phyloP scores from a whole-genome alignment of 2,329 filamentous ascomycete species.

The Penicillium decumbens region DNA sequence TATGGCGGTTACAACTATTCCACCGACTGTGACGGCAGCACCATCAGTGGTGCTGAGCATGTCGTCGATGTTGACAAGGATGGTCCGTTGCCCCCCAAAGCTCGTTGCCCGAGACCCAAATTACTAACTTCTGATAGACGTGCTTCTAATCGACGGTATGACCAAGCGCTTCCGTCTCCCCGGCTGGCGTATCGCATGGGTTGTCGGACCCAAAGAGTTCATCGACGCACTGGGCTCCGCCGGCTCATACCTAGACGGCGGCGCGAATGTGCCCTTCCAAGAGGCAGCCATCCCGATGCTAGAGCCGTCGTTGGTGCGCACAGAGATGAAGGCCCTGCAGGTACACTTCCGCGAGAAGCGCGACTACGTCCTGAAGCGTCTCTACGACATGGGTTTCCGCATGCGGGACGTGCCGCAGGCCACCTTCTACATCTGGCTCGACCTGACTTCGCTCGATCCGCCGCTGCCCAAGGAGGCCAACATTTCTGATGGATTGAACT shows the following conservation, averaged over 20 bases:
- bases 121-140: slow-evolving; percentile 50
- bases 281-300: slow-evolving; percentile 90
- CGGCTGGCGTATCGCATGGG: slow-evolving; percentile 95
- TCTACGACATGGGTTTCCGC: slow-evolving; percentile 80
- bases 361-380: slow-evolving; percentile 77
- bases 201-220: slow-evolving; percentile 92
- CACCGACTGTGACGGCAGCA: slow-evolving; percentile 80
- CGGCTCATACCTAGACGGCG: slow-evolving; percentile 89
- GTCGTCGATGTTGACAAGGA: slow-evolving; percentile 84
- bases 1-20: slow-evolving; percentile 97
- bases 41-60: slow-evolving; percentile 84
- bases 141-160: slow-evolving; percentile 89
- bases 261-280: slow-evolving; percentile 92
- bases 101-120: not conserved
- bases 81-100: slow-evolving; percentile 28
- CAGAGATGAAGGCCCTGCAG: slow-evolving; percentile 87
- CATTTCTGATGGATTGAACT: slow-evolving; percentile 90
- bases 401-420: slow-evolving; percentile 81
- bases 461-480: slow-evolving; percentile 57
- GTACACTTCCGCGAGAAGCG: slow-evolving; percentile 87
- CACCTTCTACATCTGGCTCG: slow-evolving; percentile 88
- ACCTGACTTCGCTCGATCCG: slow-evolving; percentile 48
- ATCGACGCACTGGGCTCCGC: slow-evolving; percentile 89
- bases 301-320: slow-evolving; percentile 72
- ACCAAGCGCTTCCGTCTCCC: slow-evolving; percentile 96